phyloP scores from a whole-genome alignment of 2,329 filamentous ascomycete species.

The Aspergillus ochraceoroseus region DNA sequence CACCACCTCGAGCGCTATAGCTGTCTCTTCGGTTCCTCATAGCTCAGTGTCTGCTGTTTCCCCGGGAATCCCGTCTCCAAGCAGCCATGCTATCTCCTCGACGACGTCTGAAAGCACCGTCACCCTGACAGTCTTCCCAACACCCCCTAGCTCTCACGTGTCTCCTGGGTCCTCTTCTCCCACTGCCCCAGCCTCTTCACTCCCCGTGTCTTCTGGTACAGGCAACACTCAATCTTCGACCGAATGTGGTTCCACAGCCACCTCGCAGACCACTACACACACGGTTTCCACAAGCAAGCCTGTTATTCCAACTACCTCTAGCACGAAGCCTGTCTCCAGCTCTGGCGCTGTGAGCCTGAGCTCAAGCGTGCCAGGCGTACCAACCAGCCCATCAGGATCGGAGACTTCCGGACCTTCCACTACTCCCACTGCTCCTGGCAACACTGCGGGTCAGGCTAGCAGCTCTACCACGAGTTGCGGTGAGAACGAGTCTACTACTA shows the following conservation, averaged over 20 bases:
- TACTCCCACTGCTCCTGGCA: background rate
- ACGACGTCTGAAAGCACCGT: constrained; percentile 4
- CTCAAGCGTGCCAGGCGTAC: background rate
- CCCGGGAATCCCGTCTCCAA: background rate
- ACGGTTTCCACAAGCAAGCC: constrained; percentile 6
- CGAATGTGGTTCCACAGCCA: constrained; percentile 1
- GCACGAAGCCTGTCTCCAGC: background rate
- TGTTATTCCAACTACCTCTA: constrained; percentile 8
- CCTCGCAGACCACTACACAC: background rate
- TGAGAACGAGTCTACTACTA: background rate
- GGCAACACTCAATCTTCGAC: background rate
- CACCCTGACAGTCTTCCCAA: constrained; percentile 11
- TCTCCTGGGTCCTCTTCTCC: no score
- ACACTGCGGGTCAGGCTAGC: background rate
- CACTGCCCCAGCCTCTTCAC: background rate
- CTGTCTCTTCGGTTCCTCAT: background rate
- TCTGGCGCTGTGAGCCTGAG: background rate
- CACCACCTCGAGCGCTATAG: background rate
- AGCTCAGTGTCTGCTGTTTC: no score
- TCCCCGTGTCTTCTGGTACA: background rate
- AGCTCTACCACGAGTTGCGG: background rate
- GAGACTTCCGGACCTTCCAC: background rate
- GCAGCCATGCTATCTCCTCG: constrained; percentile 1
- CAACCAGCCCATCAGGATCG: background rate
- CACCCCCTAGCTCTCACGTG: constrained; percentile 6